A percentile compares a stretch with the other conserved stretches of the same genome.
Conservation (phyloP, 176 grass and related monocot species). For the Oryza punctata region DNA sequence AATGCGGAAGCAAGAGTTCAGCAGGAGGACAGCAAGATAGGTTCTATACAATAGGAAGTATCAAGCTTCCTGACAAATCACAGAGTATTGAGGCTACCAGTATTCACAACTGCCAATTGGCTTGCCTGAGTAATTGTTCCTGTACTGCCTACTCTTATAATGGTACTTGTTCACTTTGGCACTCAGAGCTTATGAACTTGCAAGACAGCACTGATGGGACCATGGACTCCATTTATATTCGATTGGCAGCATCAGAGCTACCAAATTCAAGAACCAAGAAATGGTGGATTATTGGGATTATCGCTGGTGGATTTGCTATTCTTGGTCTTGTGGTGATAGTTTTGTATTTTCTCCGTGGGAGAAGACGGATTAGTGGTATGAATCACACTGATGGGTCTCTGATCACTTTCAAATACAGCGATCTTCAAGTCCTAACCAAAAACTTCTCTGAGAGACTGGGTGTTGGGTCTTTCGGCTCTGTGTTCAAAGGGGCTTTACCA, state of each 20-base stretch:
- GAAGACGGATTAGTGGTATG: not conserved
- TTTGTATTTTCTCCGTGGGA: not conserved
- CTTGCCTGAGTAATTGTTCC: slow-evolving; percentile 38
- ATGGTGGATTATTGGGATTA: not conserved
- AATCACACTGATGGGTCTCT: not conserved
- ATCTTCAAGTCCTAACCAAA: slow-evolving; percentile 39
- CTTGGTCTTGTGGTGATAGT: not conserved
- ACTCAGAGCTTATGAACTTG: slow-evolving; percentile 25
- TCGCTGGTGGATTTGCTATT: not conserved
- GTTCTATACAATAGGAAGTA: slow-evolving; percentile 16
- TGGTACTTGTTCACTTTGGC: slow-evolving; percentile 26
- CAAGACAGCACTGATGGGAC: slow-evolving; percentile 10
- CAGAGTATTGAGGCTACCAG: not conserved
- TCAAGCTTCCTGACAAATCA: slow-evolving; percentile 13
- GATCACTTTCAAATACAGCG: slow-evolving; percentile 41
- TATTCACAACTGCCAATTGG: not conserved
- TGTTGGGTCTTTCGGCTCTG: slow-evolving; percentile 48
- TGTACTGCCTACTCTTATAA: slow-evolving; percentile 32
- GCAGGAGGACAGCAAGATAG: not conserved
- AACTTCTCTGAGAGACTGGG: slow-evolving; percentile 55
- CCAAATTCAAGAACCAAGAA: slow-evolving; percentile 14
- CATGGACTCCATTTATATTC: slow-evolving; percentile 2
- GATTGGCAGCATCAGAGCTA: slow-evolving; percentile 14
- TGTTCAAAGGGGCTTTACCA: slow-evolving; percentile 46
- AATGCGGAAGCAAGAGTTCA: not conserved